phyloP scores from a whole-genome alignment of 768 basidiomycete species.

The Amanita thiersii region DNA sequence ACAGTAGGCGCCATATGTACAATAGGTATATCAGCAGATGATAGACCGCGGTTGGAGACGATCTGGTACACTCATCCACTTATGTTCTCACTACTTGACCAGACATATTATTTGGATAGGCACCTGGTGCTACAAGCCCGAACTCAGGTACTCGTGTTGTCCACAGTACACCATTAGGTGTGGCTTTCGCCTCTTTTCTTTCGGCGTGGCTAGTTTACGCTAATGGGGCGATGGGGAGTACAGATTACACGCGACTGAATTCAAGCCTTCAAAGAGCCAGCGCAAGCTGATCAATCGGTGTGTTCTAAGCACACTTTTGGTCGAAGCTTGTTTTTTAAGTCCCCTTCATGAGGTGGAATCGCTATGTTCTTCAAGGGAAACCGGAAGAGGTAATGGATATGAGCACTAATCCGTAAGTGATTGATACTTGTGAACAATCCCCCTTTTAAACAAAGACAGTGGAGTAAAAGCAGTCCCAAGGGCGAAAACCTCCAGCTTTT shows the following conservation, averaged over 20 bases:
- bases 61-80: constrained; percentile 36
- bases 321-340: neutral
- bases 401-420: constrained; percentile 13
- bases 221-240: no score
- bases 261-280: constrained; percentile 67
- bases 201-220: constrained; percentile 4
- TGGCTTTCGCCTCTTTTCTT: constrained; percentile 11
- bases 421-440: neutral
- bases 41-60: constrained; percentile 82
- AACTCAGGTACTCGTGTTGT: constrained; percentile 77
- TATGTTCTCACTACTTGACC: neutral
- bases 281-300: constrained; percentile 69
- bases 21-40: constrained; percentile 72
- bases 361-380: constrained; percentile 46
- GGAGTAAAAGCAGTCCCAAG: constrained; percentile 14
- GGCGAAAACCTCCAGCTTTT: constrained; percentile 25
- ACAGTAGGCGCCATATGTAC: neutral
- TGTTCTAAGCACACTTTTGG: constrained; percentile 7
- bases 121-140: constrained; percentile 81
- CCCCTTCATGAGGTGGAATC: constrained; percentile 55
- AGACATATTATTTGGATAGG: constrained; percentile 20
- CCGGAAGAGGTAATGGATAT: constrained; percentile 22
- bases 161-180: constrained; percentile 93
- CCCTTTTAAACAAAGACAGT: neutral
- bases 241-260: constrained; percentile 60